Evolutionary conservation across 495 filamentous ascomycete genomes (phyloP), one percentile per base, ranked within the genome.

Genomic region (Daldinia vernicosa): DNA sequence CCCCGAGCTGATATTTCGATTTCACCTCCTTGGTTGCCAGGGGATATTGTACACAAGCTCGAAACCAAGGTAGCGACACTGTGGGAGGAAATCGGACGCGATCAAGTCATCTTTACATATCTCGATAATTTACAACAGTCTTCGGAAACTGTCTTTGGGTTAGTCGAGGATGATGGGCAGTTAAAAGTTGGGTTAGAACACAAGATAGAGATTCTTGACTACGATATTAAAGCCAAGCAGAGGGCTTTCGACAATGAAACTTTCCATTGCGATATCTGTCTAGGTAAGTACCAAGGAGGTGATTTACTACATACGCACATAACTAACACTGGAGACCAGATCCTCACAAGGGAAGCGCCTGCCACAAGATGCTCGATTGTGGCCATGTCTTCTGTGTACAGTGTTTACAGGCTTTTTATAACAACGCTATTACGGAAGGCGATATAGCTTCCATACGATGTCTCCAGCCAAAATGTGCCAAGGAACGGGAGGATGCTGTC

Each of bases 341-440:
- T 76, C 93, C 94, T 0, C 98, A 98, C 77, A 98, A 97, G 78
- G 95, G 95, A 4, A 71, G 81, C 0, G 86, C 83, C 26, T 98
- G 95, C 78, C 90, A 98, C 79, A 86, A 86, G 4, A 84, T 98
- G 76, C 76, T 89, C 19, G 87, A 88, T 33, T 99, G 95, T 77
- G 89, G 86, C 0, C 95, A 99, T 74, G 93, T 99, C 30, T 99
- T 98, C 74, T 99, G 95, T 76, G 80, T 90, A 37, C 69, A 84
- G 3, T 99, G 95, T 72, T 80, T 99, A 19, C 90, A 92, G 70
- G 92, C 94, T 71, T 98, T 93, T 69, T 99, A 95, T 82, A 93
- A 91, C 71, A 89, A 84, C 53, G 92, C 91, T 72, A 98, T 99
- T 74, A 86, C 85, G 0, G 92, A 97, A 76, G 95, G 95, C 2